Evolutionary conservation across 306 rosid species (phyloP).

Genomic region (Cucurbita ficifolia): DNA sequence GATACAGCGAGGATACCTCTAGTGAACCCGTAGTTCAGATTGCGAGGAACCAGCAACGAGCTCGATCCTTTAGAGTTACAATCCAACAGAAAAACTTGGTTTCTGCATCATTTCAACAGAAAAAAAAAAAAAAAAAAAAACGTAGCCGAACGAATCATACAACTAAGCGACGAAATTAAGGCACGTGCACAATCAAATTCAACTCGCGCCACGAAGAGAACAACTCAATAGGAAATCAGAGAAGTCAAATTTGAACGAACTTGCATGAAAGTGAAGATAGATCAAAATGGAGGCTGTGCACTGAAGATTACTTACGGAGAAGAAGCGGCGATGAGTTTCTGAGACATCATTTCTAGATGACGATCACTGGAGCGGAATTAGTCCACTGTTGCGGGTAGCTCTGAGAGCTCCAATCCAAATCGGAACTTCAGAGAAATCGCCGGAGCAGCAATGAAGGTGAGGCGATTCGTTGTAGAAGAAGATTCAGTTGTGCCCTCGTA

Average conservation of each 20-base stretch:
- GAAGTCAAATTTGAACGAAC: neutral
- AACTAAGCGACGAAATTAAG: neutral
- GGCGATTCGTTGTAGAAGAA: neutral
- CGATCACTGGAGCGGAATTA: neutral
- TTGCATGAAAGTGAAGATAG: neutral
- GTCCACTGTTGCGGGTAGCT: neutral
- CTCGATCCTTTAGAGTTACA: slow-evolving; percentile 14
- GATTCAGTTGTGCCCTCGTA: neutral
- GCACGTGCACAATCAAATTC: neutral
- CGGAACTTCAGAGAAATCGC: neutral
- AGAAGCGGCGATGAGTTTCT: slow-evolving; percentile 2
- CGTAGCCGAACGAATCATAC: neutral
- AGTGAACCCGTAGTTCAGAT: slow-evolving; percentile 15
- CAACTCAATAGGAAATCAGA: neutral
- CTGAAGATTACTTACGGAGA: slow-evolving; percentile 6
- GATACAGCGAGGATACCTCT: slow-evolving; percentile 16
- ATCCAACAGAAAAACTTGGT: slow-evolving; percentile 32
- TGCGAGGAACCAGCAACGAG: slow-evolving; percentile 25
- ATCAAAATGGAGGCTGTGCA: neutral
- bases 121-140: neutral
- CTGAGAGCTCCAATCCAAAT: neutral
- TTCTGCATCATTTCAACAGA: slow-evolving; percentile 21
- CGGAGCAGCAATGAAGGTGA: neutral
- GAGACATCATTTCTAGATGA: neutral
- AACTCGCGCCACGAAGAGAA: neutral